A percentile compares a stretch with the other conserved stretches of the same genome.
These are phyloP conservation scores for Powellomyces hirtus DNA, from an alignment of 192 early-diverging fungal genomes.

Conservation along the genomic window DNA sequence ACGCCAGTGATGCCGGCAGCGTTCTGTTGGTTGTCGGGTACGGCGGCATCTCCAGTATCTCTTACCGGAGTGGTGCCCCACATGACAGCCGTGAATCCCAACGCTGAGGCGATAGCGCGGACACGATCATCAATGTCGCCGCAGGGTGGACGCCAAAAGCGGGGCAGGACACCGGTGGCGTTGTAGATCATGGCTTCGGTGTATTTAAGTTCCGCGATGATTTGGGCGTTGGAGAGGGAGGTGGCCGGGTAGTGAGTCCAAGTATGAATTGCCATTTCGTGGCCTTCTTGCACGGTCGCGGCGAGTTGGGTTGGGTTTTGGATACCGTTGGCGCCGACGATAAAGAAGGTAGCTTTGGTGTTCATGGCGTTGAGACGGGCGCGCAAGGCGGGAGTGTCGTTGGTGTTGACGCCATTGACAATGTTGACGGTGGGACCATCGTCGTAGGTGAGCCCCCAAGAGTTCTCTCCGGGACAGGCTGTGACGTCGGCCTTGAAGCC, in stretches of 20 bases:
- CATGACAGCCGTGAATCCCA: conserved; percentile 41
- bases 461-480: not conserved
- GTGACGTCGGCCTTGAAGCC: conserved; percentile 20
- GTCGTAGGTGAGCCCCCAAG: conserved; percentile 34
- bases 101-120: conserved; percentile 49
- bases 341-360: conserved; percentile 35
- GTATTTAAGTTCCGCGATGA: conserved; percentile 64
- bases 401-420: conserved; percentile 16
- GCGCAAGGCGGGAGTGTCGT: not conserved
- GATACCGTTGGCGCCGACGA: conserved; percentile 18
- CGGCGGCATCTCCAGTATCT: not conserved
- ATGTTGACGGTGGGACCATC: conserved; percentile 24
- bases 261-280: conserved; percentile 42
- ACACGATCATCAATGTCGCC: conserved; percentile 72
- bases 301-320: conserved; percentile 17
- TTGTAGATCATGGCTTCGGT: conserved; percentile 37
- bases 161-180: conserved; percentile 39
- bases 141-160: conserved; percentile 64
- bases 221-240: conserved; percentile 60
- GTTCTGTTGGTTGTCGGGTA: not conserved
- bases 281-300: conserved; percentile 28
- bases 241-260: conserved; percentile 63
- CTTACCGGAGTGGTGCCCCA: conserved; percentile 33
- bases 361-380: not conserved
- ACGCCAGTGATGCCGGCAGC: not conserved